Base-by-base conservation (phyloP, 1,284 basidiomycete genomes). In the Schizopora paradoxa region DNA sequence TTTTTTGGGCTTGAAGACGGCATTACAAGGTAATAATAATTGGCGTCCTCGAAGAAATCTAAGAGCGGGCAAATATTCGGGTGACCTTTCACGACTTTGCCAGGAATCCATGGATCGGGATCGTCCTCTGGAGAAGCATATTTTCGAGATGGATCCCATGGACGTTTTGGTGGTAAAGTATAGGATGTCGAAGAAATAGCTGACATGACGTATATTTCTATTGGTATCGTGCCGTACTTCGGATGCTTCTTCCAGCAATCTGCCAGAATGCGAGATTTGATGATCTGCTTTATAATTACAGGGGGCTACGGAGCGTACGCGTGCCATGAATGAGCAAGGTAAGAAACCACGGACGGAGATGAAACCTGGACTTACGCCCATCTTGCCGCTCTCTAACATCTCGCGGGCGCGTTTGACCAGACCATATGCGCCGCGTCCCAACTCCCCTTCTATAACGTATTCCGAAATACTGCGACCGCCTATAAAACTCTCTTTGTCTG, bases 181-280 rank as follows among this genome's bases (percentile, higher is more conserved):
- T 84, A 89, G 47, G 75, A 76, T 18, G 78, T 90, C 65, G 74
- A 82, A 54, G 76, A 95, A 66, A 82, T 89, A 59, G 73, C 89
- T 61, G 73, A 96, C 88, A 99, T 91, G 54, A 99, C 95, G 63
- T 96, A 96, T 32, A 99, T 96, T 68, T 99, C 96, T 66, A 98
- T 94, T 5, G 96, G 95, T 56, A 99, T 97, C 1, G 95, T 96
- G 31, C 96, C 96, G 58, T 91, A 79, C 51, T 86, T 80, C 32
- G 91, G 89, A 64, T 99, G 96, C 59, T 88, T 85, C 73, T 97
- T 97, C 96, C 96, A 99, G 63, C 94, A 99, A 67, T 99, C 95
- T 16, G 95, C 96, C 40, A 99, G 76, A 51, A 99, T 99, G 43
- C 94, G 87, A 47, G 91, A 93, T 68, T 99, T 99, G 73, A 98